Evolutionary conservation across 805 yeast species (phyloP), one percentile per base, ranked within the genome.

Genomic region (Monosporozyma aerobia): DNA sequence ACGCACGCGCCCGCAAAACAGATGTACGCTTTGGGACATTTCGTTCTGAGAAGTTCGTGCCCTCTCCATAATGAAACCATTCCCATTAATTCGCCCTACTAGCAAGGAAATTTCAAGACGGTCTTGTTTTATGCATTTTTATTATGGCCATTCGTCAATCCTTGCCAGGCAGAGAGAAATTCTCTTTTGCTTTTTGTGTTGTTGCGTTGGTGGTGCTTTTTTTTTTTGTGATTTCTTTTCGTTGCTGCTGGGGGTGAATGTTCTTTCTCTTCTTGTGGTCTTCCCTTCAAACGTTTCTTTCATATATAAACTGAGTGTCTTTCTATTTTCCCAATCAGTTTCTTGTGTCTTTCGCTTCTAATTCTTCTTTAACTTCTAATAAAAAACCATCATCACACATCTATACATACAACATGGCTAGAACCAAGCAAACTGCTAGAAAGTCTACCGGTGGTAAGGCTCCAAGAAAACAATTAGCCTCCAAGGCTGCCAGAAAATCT

Each of bases 381-480:
- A 47, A 30, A 22, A 27, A 47, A 37, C 32, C 43, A 16, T 9
- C 19, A 13, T 23, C 45, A 43, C 45, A 43, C 27, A 43, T 23
- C 23, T 22, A 43, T 5, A 43, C 45, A 43, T 43, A 9, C 14
- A 39, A 44, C 10, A 87, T 87, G 95, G 95, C 95, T 68, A 87
- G 94, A 86, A 87, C 95, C 59, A 87, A 87, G 73, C 95, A 87
- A 81, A 87, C 95, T 61, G 94, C 95, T 68, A 87, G 95, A 87
- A 87, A 87, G 75, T 86, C 94, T 60, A 87, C 95, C 65, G 95
- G 95, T 83, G 95, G 95, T 82, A 87, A 87, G 75, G 95, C 95
- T 50, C 95, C 95, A 82, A 86, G 95, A 86, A 87, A 86, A 75
- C 95, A 86, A 74, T 77, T 86, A 68, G 95, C 95, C 59, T 86